Evolutionary conservation across 2,329 filamentous ascomycete species (phyloP), one percentile per base, ranked within the genome.

Genomic region (Emergomyces pasteurianus): DNA sequence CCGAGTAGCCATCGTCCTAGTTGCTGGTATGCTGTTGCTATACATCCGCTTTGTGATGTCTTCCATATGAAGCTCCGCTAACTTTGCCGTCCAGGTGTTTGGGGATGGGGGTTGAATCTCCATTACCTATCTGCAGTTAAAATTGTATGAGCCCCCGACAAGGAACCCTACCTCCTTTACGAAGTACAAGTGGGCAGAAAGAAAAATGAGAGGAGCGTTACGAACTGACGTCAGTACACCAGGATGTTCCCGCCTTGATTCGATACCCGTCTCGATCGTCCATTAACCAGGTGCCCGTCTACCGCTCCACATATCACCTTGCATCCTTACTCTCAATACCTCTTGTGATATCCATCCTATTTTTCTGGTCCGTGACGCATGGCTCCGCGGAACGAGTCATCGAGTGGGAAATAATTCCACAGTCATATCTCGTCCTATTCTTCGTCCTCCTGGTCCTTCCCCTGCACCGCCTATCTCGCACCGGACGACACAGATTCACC

Each of bases 61-160:
- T 46, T 36, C 26, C 1, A 9, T 7, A 14, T 4, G 14, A 28
- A 21, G 14, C n/a, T 42, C n/a, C 26, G 40, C 26, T 57, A 46
- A 57, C 55, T n/a, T 3, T 3, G 10, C 7, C 52, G 36, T 28
- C 63, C 66, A 95, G 91, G 90, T 67, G 86, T 95, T 70, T 97
- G 92, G 92, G 91, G 90, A 72, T 99, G 92, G 91, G 91, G 87
- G 66, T 75, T 88, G 67, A 97, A 96, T 77, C 84, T 97, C 47
- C 91, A 96, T 72, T 92, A 90, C 76, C 85, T 97, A 63, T 81
- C 87, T 69, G 76, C 84, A 62, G 80, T 86, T 69, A 88, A 88
- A 72, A 95, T 99, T 77, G 83, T 85, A 74, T 63, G 80, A 72
- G 55, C 36, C n/a, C 38, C n/a, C 26, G 21, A 21, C 12, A 28